Evolutionary conservation across 352 stramenopile species (phyloP), one percentile per base, ranked within the genome.

Genomic region (Peronospora belbahrii): DNA sequence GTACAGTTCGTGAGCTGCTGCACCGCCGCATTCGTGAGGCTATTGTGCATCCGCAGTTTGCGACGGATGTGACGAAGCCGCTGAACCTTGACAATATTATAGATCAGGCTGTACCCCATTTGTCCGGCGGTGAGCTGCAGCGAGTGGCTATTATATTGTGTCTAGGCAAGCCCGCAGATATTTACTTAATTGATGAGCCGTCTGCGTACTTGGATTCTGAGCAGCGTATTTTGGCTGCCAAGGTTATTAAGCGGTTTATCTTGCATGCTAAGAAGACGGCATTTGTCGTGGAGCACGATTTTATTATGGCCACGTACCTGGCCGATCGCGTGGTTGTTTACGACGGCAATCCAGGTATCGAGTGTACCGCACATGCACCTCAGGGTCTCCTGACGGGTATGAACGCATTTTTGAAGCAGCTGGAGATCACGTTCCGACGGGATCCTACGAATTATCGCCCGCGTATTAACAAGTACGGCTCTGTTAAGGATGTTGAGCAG

Each of bases 301-400:
- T 99, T 77, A 99, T 99, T 69, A 99, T 99, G 97, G 96, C 96
- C 34, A 99, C 97, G 19, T 99, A 99, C 75, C 76, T 99, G 52
- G 94, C 93, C 36, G 94, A 98, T 65, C 88, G 94, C 35, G 94
- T 98, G 10, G 89, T 98, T 45, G 92, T 98, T 2, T 97, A 98
- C 67, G 77, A 95, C 43, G 97, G 97, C 47, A 52, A 88, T 20
- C 97, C 97, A 22, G 95, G 95, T 66, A 81, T 99, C 41, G 95
- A 99, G 70, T 97, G 94, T 71, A 99, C 96, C 10, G 97, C 97
- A 18, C 82, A 90, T 47, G 65, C 84, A 34, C 97, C 97, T 30
- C 83, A 99, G 75, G 85, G 85, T 41, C 75, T 99, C 44, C 67
- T 98, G 36, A 87, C 80, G 31, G 96, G 97, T 42, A 99, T 99